These are phyloP conservation scores for Blastocystis sp. DNA, from an alignment of 352 stramenopile genomes.

Conservation along the genomic window DNA sequence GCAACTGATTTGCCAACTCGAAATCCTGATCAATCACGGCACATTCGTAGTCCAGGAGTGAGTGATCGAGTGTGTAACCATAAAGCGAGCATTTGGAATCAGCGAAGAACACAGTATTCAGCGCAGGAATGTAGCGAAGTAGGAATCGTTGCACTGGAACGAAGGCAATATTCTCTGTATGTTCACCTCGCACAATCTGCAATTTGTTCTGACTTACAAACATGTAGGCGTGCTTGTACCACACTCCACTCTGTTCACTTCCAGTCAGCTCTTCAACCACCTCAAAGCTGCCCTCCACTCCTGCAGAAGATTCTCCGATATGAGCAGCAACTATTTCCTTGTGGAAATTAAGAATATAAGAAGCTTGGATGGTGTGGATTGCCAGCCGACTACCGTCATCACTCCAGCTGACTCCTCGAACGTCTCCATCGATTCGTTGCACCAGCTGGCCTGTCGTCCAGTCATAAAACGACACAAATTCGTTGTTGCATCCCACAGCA, in stretches of 20 bases:
- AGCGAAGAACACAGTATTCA: slow-evolving; percentile 94
- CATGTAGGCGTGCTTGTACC: slow-evolving; percentile 67
- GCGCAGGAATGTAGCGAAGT: slow-evolving; percentile 91
- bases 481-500: slow-evolving; percentile 82
- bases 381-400: slow-evolving; percentile 89
- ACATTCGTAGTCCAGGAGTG: slow-evolving; percentile 97
- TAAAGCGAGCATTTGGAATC: slow-evolving; percentile 85
- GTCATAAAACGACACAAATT: slow-evolving; percentile 95
- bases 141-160: slow-evolving; percentile 86
- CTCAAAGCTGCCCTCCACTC: slow-evolving; percentile 87
- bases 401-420: slow-evolving; percentile 91
- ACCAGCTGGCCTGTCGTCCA: slow-evolving; percentile 94
- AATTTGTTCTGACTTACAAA: slow-evolving; percentile 94
- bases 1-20: slow-evolving; percentile 89
- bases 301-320: slow-evolving; percentile 80
- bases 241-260: slow-evolving; percentile 86
- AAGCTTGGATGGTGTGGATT: slow-evolving; percentile 85
- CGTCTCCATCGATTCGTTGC: slow-evolving; percentile 58
- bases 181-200: slow-evolving; percentile 76
- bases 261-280: slow-evolving; percentile 91
- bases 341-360: slow-evolving; percentile 80
- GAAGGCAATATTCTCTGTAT: slow-evolving; percentile 90
- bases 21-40: slow-evolving; percentile 95
- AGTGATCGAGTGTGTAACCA: slow-evolving; percentile 78
- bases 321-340: slow-evolving; percentile 66